Base-by-base conservation (phyloP, 2,329 filamentous ascomycete genomes). In the Botryotinia globosa region DNA sequence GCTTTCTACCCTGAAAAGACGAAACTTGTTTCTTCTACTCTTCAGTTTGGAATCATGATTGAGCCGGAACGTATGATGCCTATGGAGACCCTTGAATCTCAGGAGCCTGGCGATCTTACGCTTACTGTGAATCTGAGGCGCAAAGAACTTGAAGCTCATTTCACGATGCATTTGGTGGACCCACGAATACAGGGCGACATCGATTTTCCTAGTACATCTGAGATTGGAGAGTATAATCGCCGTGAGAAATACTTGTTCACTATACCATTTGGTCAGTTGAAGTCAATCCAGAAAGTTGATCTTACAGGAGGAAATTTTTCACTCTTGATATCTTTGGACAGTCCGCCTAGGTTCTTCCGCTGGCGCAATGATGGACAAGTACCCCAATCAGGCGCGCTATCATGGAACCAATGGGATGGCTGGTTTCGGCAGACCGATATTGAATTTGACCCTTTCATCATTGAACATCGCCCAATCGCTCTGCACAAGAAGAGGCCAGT, bases 391-490 rank as follows among this genome's bases (percentile, higher is more conserved):
- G 79, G 80, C 18, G 78, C 81, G 66, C 76, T 79, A 22, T 78
- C 69, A n/a, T 92, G 89, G 90, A 84, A 80, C 63, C 86, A 88
- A 34, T 83, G 83, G 74, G 84, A 88, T 75, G 82, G 84, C 0
- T 92, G 89, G 89, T 88, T 85, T 72, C 85, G 91, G 32, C 89
- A 91, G 76, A 91, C 90, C 0, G 85, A 89, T 74, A 86, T 92
- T 37, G 84, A 87, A n/a, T 83, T 84, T 72, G 78, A 83, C 51
- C 82, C 83, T 14, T 75, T 79, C 14, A 75, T 74, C 22, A 79
- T 84, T 10, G 78, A 77, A 14, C 75, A 74, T 22, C 79, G 81
- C 25, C 81, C 84, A 0, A 79, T 87, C 18, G 82, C 83, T 54
- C 80, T 90, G 9, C 83, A 83, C 54, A 88, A 87, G 72, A 77